Evolutionary conservation across 2,329 filamentous ascomycete species (phyloP).

Genomic region (Alternaria hordeiaustralica): DNA sequence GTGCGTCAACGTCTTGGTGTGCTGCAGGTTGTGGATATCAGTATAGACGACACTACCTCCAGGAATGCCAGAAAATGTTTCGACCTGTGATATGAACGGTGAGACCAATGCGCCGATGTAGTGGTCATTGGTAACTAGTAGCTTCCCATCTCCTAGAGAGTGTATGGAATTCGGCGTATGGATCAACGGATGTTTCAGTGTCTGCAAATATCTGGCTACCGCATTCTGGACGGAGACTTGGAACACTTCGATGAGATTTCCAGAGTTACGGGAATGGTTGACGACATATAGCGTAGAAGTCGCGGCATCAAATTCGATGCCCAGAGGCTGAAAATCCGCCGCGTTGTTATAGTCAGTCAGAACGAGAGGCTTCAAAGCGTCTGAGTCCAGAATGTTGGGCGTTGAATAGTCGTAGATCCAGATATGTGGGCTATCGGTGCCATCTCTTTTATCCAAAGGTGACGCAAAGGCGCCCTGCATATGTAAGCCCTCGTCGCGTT

Average conservation of each 20-base stretch:
- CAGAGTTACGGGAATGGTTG: slow-evolving; percentile 46
- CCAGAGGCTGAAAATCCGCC: slow-evolving; percentile 52
- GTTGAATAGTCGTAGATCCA: slow-evolving; percentile 50
- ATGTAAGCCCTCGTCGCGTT: background rate
- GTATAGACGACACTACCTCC: slow-evolving; percentile 48
- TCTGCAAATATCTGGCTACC: slow-evolving; percentile 38
- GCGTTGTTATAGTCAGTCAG: slow-evolving; percentile 32
- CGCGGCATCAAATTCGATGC: slow-evolving; percentile 46
- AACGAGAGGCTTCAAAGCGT: slow-evolving; percentile 32
- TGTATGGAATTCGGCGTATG: slow-evolving; percentile 51
- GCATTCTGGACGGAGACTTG: slow-evolving; percentile 27
- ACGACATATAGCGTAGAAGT: slow-evolving; percentile 49
- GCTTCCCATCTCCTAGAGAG: slow-evolving; percentile 36
- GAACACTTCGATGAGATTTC: slow-evolving; percentile 44
- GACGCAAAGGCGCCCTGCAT: slow-evolving; percentile 39
- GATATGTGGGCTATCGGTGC: slow-evolving; percentile 36
- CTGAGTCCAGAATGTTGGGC: slow-evolving; percentile 16
- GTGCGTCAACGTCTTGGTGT: slow-evolving; percentile 33
- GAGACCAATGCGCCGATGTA: slow-evolving; percentile 38
- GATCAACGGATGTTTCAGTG: slow-evolving; percentile 41
- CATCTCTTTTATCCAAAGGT: slow-evolving; percentile 8
- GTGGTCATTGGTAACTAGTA: slow-evolving; percentile 55
- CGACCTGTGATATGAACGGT: slow-evolving; percentile 41
- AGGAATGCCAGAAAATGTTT: slow-evolving; percentile 49
- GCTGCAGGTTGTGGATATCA: slow-evolving; percentile 24